Evolutionary conservation across 2,329 filamentous ascomycete genomes (phyloP).

Genomic region (Sporothrix pseudoabietina): DNA sequence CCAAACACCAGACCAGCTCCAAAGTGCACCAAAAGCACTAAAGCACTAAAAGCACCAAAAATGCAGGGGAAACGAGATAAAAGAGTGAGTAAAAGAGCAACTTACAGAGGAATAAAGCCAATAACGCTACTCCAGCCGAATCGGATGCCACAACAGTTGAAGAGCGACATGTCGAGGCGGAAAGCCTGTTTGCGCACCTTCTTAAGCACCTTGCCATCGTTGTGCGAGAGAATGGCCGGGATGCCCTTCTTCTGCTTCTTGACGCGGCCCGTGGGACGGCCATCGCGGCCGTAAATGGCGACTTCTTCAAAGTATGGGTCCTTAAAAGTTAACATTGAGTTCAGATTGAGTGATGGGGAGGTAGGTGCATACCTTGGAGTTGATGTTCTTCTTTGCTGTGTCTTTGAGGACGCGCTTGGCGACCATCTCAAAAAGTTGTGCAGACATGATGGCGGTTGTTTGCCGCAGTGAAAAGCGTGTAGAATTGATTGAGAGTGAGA

Average conservation of each 20-base stretch:
- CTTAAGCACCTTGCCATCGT: conserved; percentile 81
- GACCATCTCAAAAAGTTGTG: conserved; percentile 33
- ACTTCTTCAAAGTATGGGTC: conserved; percentile 90
- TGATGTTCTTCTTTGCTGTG: conserved; percentile 36
- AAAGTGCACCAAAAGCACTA: not conserved
- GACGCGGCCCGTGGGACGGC: conserved; percentile 66
- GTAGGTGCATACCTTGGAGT: conserved; percentile 35
- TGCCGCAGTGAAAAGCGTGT: not conserved
- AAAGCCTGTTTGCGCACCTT: conserved; percentile 86
- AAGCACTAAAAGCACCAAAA: not conserved
- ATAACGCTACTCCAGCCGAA: conserved; percentile 91
- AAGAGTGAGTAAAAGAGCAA: conserved; percentile 35
- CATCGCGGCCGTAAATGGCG: conserved; percentile 68
- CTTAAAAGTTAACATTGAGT: conserved; percentile 48
- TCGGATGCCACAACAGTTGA: conserved; percentile 76
- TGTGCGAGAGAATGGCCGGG: conserved; percentile 76
- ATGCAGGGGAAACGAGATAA: not conserved
- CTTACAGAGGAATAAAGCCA: conserved; percentile 78
- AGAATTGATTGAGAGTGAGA: not conserved
- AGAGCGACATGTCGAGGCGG: conserved; percentile 79
- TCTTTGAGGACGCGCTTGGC: conserved; percentile 35
- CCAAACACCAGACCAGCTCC: not conserved
- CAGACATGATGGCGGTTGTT: conserved; percentile 31
- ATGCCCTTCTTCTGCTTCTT: conserved; percentile 86
- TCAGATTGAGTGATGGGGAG: not conserved